These are phyloP conservation scores for Globomyces pollinis-pini DNA, from an alignment of 192 early-diverging fungal species.

Conservation along the genomic window DNA sequence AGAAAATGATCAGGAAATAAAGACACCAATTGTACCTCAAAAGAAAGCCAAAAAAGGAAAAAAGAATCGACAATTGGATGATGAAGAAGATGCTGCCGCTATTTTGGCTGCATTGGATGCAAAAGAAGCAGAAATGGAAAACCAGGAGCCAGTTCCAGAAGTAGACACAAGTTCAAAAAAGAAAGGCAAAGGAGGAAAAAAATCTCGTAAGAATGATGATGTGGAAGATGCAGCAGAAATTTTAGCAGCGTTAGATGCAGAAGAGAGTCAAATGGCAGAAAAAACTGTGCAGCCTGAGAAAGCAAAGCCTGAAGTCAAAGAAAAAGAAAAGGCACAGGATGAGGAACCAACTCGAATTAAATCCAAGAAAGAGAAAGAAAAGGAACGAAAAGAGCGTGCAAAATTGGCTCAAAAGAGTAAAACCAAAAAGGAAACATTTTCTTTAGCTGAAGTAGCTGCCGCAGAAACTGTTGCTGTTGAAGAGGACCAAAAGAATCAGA, in stretches of 20 bases:
- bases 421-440: constrained; percentile 15
- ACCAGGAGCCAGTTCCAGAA: background rate
- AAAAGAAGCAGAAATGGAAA: background rate
- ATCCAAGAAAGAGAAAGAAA: constrained; percentile 85
- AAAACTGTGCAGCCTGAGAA: background rate
- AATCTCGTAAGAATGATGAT: constrained; percentile 32
- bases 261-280: constrained; percentile 20
- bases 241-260: constrained; percentile 32
- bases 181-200: constrained; percentile 34
- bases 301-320: constrained; percentile 1
- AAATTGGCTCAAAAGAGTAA: background rate
- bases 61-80: constrained; percentile 33
- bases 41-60: constrained; percentile 22
- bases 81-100: constrained; percentile 43
- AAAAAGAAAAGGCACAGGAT: constrained; percentile 14
- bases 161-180: background rate
- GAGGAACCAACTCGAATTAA: constrained; percentile 45
- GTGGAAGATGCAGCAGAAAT: constrained; percentile 45
- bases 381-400: constrained; percentile 29
- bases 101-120: constrained; percentile 33
- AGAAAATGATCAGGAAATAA: background rate
- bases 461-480: background rate
- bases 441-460: constrained; percentile 9
- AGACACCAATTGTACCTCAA: too few relatives aligned
- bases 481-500: constrained; percentile 20